A percentile compares a stretch with the other conserved stretches of the same genome.
phyloP scores from a whole-genome alignment of 441 rosid genomes.

The Eruca vesicaria region DNA sequence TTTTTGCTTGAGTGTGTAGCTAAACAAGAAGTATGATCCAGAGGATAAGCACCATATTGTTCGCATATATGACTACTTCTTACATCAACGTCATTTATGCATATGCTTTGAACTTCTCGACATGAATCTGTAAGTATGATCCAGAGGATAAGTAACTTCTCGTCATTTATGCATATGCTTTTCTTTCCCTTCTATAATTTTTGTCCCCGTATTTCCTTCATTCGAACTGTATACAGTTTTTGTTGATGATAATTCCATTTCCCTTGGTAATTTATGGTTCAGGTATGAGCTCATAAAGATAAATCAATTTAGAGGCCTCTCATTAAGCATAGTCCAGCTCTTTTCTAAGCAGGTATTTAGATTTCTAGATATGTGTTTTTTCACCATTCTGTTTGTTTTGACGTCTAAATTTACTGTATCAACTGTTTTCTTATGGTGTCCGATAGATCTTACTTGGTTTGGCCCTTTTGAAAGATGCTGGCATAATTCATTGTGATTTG shows the following conservation, averaged over 20 bases:
- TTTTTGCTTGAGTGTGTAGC: constrained; percentile 50
- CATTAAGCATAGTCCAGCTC: constrained; percentile 91
- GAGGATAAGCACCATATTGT: constrained; percentile 99
- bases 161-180: too few relatives aligned
- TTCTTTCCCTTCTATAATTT: too few relatives aligned
- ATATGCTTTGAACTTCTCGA: constrained; percentile 98
- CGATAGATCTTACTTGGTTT: constrained; percentile 83
- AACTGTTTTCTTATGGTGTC: constrained; percentile 21
- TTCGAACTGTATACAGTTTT: constrained; percentile 11
- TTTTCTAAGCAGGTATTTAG: constrained; percentile 93
- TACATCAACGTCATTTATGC: constrained; percentile 86
- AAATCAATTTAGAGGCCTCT: constrained; percentile 92
- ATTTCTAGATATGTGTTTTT: neutral
- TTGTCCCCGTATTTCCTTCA: constrained; percentile 16
- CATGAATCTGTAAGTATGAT: constrained; percentile 94
- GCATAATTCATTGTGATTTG: constrained; percentile 97
- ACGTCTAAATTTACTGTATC: constrained; percentile 5
- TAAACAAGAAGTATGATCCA: constrained; percentile 97
- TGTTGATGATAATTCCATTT: constrained; percentile 13
- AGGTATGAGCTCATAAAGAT: constrained; percentile 99
- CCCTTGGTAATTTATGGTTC: constrained; percentile 25
- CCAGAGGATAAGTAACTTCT: too few relatives aligned
- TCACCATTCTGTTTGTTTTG: neutral
- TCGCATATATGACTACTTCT: constrained; percentile 94
- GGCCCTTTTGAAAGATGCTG: constrained; percentile 94